Conservation (phyloP, 805 yeast genomes). For the Jamesozyma jinghongensis region DNA sequence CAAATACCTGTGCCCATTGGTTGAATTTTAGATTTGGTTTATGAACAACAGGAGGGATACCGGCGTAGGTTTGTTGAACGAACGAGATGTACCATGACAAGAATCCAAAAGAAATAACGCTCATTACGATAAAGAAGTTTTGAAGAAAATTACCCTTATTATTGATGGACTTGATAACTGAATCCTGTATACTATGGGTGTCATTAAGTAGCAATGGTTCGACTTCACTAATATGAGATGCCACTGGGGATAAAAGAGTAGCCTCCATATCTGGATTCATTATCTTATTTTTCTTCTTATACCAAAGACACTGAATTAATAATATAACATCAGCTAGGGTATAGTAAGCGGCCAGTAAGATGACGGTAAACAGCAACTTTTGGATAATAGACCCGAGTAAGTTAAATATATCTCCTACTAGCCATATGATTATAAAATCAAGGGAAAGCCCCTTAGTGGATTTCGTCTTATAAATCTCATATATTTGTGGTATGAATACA, state of each 20-base stretch:
- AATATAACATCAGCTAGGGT: conserved; percentile 83
- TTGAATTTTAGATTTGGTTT: conserved; percentile 35
- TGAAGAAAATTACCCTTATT: conserved; percentile 20
- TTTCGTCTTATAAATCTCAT: conserved; percentile 78
- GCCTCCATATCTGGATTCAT: conserved; percentile 3
- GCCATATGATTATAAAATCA: conserved; percentile 81
- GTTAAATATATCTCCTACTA: conserved; percentile 88
- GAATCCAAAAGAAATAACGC: conserved; percentile 70
- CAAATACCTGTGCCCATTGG: conserved; percentile 77
- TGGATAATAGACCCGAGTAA: conserved; percentile 85
- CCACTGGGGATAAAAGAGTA: conserved; percentile 1
- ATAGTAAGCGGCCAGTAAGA: conserved; percentile 82
- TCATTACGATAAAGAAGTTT: conserved; percentile 44
- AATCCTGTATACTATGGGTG: conserved; percentile 7
- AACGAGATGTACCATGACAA: conserved; percentile 76
- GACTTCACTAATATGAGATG: conserved; percentile 4
- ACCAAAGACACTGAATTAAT: conserved; percentile 72
- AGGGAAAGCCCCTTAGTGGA: conserved; percentile 86
- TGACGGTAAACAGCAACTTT: conserved; percentile 90
- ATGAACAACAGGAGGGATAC: neutral
- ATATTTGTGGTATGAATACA: conserved; percentile 93
- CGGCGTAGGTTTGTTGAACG: conserved; percentile 29
- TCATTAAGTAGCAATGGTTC: conserved; percentile 2
- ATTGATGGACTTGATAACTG: conserved; percentile 9
- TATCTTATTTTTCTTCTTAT: conserved; percentile 53